Percentiles rank a stretch among this genome's conserved stretches.
These are phyloP conservation scores for Jackrogersella multiformis DNA, from an alignment of 495 filamentous ascomycete genomes.

Conservation along the genomic window DNA sequence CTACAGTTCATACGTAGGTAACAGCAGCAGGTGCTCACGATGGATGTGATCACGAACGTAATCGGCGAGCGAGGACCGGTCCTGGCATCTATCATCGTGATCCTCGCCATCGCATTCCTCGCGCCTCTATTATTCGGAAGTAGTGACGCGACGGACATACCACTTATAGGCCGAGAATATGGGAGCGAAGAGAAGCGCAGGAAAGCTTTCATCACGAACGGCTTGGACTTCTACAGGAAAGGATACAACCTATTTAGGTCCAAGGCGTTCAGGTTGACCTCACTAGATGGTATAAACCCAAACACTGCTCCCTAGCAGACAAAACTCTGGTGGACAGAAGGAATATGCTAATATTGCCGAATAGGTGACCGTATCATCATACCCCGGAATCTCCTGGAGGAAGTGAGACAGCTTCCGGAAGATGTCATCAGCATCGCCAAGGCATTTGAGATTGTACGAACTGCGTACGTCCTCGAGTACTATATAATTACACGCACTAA, in stretches of 20 bases:
- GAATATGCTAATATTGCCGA: conserved; percentile 1
- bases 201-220: conserved; percentile 43
- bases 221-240: conserved; percentile 43
- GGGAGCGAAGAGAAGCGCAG: conserved; percentile 47
- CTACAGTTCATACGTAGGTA: not conserved
- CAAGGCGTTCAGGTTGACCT: conserved; percentile 47
- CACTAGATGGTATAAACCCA: conserved; percentile 42
- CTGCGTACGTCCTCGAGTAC: not conserved
- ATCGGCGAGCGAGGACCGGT: conserved; percentile 43
- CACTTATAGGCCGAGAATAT: conserved; percentile 45
- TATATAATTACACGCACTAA: conserved; percentile 13
- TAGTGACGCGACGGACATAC: conserved; percentile 32
- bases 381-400: conserved; percentile 45
- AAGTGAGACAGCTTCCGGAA: conserved; percentile 51
- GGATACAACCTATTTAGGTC: conserved; percentile 52
- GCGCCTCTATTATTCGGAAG: conserved; percentile 29
- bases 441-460: conserved; percentile 43
- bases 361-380: conserved; percentile 45
- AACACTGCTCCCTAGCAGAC: not conserved
- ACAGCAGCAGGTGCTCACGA: not conserved
- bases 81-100: conserved; percentile 36
- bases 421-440: conserved; percentile 48
- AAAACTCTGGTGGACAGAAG: not conserved
- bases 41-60: conserved; percentile 24
- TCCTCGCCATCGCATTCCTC: conserved; percentile 38